Base-by-base conservation (phyloP, 768 basidiomycete species). In the Leccinum ochraceum region DNA sequence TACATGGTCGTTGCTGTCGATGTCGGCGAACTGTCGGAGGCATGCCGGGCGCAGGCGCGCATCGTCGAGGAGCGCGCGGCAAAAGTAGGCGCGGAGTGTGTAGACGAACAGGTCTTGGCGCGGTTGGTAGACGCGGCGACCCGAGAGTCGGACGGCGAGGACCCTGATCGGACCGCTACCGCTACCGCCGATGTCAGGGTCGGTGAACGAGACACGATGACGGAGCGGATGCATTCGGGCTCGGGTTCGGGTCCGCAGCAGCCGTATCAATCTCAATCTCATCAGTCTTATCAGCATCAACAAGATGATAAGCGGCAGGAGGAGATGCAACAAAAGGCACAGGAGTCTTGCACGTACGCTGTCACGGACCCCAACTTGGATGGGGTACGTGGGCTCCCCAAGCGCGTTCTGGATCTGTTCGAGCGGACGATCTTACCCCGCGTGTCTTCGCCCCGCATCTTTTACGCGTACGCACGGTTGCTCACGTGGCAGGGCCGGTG, bases 1-100 rank as follows among this genome's bases (percentile, higher is more conserved):
- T 98, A 95, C 79, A 95, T 93, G 89, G 80, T 97, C 69, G 88
- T 98, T 28, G 83, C 92, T 4, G 80, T 97, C 74, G 94, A 98
- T 65, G 90, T 98, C 20, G 96, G 95, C 7, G 95, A 98, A 71
- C 81, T 98, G 53, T 80, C 85, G 1, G 96, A 99, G 70, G 88
- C 94, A 1, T 88, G 86, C 60, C 87, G 92, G 42, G 96, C 95
- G 0, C 80, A 94, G 22, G 81, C 83, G 0, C 87, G 94, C 3
- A 81, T 98, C 59, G 84, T 98, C 39, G 92, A 95, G 65, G 75
- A 76, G 57, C 62, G 76, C 10, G 67, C 65, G 28, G 70, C 71
- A 55, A 79, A 81, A 62, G 65, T 71, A 7, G 81, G 83, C 26
- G 83, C 82, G 6, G 78, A 79, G 11, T 79, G 81, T 32, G 84